Conservation (phyloP, 768 basidiomycete species). For the Tricholoma saponaceum region DNA sequence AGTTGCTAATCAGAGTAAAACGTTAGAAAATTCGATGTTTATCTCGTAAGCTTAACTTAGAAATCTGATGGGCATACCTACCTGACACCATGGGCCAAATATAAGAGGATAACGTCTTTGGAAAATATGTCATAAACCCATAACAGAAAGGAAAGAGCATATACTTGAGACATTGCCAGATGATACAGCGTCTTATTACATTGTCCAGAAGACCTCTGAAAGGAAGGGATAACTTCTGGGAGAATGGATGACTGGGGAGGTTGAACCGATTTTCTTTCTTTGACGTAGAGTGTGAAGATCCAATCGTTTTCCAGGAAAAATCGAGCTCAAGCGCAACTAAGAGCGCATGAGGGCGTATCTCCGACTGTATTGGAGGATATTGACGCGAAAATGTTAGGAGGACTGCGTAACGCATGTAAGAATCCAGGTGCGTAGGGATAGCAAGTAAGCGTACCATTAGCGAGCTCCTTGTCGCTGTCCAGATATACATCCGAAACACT, state of each 20-base stretch:
- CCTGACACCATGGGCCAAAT: conserved; percentile 67
- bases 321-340: conserved; percentile 33
- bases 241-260: conserved; percentile 44
- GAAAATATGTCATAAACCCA: not conserved
- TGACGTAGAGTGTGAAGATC: conserved; percentile 5
- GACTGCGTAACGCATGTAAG: not conserved
- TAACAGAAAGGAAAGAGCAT: conserved; percentile 4
- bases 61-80: conserved; percentile 37
- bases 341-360: conserved; percentile 32
- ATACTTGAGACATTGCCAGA: conserved; percentile 56
- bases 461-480: conserved; percentile 36
- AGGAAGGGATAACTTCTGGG: conserved; percentile 51
- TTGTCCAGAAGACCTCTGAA: conserved; percentile 48
- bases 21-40: not conserved
- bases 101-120: conserved; percentile 72
- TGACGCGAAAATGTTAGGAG: conserved; percentile 16
- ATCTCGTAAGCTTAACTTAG: not conserved
- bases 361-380: conserved; percentile 9
- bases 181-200: conserved; percentile 50
- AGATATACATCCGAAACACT: conserved; percentile 51
- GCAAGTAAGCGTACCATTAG: conserved; percentile 34
- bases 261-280: not conserved
- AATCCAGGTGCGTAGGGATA: not conserved
- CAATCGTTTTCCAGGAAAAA: conserved; percentile 29
- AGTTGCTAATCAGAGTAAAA: conserved; percentile 43